Conservation (phyloP, 164 flowering plant species). For the Chimonanthus salicifolius region DNA sequence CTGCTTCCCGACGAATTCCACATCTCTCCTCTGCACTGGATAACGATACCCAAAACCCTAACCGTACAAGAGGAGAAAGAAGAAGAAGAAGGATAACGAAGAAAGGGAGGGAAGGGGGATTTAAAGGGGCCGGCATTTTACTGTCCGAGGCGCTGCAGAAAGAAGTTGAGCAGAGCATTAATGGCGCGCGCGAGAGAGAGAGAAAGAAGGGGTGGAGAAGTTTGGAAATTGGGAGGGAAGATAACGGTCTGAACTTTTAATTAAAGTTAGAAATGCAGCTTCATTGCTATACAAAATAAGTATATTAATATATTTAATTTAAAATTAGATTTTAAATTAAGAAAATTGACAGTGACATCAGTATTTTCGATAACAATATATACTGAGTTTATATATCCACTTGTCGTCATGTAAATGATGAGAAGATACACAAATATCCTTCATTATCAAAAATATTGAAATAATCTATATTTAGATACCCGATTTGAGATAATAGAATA, state of each 20-base stretch:
- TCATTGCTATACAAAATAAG: too few relatives aligned
- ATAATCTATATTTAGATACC: too few relatives aligned
- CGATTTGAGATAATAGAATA: too few relatives aligned
- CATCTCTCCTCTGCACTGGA: slow-evolving; percentile 28
- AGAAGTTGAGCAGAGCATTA: slow-evolving; percentile 12
- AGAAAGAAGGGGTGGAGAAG: background rate
- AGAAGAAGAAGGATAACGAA: slow-evolving; percentile 28
- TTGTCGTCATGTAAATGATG: too few relatives aligned
- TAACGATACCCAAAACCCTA: slow-evolving; percentile 14
- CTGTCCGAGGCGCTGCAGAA: background rate
- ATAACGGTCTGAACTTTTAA: background rate
- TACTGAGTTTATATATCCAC: too few relatives aligned
- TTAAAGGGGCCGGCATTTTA: slow-evolving; percentile 18
- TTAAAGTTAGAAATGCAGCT: too few relatives aligned
- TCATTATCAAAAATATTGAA: too few relatives aligned
- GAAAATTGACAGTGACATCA: too few relatives aligned
- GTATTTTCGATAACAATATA: too few relatives aligned
- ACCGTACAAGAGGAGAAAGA: slow-evolving; percentile 21
- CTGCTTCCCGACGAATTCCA: slow-evolving; percentile 71
- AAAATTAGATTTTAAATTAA: too few relatives aligned
- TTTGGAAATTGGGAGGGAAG: background rate
- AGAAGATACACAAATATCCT: too few relatives aligned
- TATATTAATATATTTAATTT: too few relatives aligned
- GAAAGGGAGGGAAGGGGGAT: slow-evolving; percentile 25
- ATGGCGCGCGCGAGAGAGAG: background rate